phyloP scores from a whole-genome alignment of 192 early-diverging fungal genomes.

The Linnemannia schmuckeri region DNA sequence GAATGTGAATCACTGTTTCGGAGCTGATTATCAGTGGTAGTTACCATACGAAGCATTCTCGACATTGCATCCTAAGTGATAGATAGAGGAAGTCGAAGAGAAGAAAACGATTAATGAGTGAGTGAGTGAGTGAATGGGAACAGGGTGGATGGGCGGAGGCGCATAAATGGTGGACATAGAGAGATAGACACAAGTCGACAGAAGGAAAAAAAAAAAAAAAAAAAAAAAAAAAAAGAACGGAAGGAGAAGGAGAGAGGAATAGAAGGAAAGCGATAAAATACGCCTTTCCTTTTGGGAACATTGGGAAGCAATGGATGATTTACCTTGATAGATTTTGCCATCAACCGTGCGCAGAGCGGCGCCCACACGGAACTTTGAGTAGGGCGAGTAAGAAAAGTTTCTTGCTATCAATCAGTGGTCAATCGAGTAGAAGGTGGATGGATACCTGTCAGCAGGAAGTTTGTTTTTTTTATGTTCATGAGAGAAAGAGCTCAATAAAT shows the following conservation, averaged over 20 bases:
- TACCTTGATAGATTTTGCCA: constrained; percentile 72
- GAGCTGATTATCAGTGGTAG: not conserved
- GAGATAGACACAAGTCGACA: too few species aligned
- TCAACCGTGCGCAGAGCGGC: constrained; percentile 80
- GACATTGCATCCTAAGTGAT: constrained; percentile 78
- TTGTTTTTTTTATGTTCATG: not conserved
- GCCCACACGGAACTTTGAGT: constrained; percentile 94
- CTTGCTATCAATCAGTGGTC: constrained; percentile 62
- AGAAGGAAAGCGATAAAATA: not conserved
- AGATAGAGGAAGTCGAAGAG: not conserved
- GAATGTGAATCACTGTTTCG: not conserved
- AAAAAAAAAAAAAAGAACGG: not conserved
- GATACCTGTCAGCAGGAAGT: not conserved
- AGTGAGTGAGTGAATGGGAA: not conserved
- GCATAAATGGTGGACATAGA: not conserved
- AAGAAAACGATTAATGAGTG: not conserved
- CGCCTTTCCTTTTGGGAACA: not conserved
- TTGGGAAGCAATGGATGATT: not conserved
- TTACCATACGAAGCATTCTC: constrained; percentile 90
- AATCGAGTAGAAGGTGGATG: not conserved
- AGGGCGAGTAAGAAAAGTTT: constrained; percentile 86
- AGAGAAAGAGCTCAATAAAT: not conserved
- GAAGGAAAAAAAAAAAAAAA: not conserved
- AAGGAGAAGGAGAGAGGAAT: not conserved
- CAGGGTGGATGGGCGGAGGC: too few species aligned